A percentile compares a stretch with the other conserved stretches of the same genome.
These are phyloP conservation scores for Cinnamomum chago DNA, from an alignment of 164 flowering plant genomes.

Conservation along the genomic window DNA sequence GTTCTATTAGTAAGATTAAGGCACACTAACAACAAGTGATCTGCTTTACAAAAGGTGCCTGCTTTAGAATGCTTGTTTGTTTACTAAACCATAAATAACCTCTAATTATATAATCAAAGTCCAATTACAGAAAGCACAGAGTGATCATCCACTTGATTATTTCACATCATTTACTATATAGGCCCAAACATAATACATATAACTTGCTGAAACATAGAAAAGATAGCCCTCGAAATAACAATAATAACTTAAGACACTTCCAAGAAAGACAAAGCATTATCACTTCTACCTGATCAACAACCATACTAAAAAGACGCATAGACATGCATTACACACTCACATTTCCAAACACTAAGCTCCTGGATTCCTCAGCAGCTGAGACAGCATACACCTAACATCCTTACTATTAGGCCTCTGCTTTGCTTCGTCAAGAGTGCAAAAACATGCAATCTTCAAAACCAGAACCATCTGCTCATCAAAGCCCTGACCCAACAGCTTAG, in stretches of 20 bases:
- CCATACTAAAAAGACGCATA: no score
- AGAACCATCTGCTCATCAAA: constrained; percentile 75
- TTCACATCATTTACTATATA: no score
- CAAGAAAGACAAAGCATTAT: background rate
- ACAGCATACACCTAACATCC: constrained; percentile 69
- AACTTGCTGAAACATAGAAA: background rate
- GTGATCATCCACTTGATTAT: background rate
- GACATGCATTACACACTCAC: background rate
- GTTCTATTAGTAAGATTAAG: no score
- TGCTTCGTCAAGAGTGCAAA: constrained; percentile 77
- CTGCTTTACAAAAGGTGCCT: no score
- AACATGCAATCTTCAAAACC: constrained; percentile 84
- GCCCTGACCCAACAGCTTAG: constrained; percentile 57
- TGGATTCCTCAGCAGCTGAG: constrained; percentile 58
- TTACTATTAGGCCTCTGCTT: constrained; percentile 90
- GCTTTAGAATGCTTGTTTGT: no score
- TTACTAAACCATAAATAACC: no score
- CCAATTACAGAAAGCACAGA: background rate
- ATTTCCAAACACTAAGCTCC: background rate
- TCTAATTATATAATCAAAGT: background rate
- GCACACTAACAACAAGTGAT: no score
- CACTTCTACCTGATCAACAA: background rate
- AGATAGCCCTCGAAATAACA: background rate
- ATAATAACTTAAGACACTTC: background rate
- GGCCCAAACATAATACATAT: background rate